Evolutionary conservation across 306 rosid genomes (phyloP).

Genomic region (Medicago truncatula): DNA sequence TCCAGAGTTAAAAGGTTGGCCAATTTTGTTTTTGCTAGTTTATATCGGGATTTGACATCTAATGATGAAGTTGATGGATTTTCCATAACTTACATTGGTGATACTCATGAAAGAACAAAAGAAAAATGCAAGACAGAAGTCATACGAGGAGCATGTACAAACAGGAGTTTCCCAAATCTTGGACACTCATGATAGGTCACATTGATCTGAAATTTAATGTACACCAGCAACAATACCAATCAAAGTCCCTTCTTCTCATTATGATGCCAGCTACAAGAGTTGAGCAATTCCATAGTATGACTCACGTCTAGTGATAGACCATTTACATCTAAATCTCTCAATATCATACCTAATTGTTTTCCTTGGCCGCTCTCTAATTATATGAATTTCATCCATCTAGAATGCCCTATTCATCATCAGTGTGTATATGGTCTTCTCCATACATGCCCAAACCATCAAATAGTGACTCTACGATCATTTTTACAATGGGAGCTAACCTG

Average conservation of each 20-base stretch:
- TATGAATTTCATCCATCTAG: neutral
- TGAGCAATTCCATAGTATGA: neutral
- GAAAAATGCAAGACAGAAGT: constrained; percentile 25
- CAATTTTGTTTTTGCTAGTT: neutral
- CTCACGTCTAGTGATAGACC: neutral
- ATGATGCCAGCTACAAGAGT: neutral
- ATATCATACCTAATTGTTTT: neutral
- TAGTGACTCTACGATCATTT: neutral
- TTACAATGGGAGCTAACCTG: neutral
- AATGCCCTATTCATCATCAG: neutral
- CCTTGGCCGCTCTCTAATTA: neutral
- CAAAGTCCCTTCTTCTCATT: neutral
- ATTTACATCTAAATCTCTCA: constrained; percentile 3
- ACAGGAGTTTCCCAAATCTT: constrained; percentile 18
- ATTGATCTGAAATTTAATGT: constrained; percentile 5
- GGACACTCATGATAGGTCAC: constrained; percentile 28
- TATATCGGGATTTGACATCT: neutral
- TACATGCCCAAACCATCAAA: neutral
- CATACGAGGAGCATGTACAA: constrained; percentile 7
- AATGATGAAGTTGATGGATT: constrained; percentile 25
- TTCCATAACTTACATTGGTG: neutral
- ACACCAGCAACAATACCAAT: neutral
- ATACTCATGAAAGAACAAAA: constrained; percentile 12
- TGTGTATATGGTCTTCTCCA: neutral
- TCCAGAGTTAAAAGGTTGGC: neutral